phyloP scores from a whole-genome alignment of 2,329 filamentous ascomycete species.

The Ceratocystiopsis sp. region DNA sequence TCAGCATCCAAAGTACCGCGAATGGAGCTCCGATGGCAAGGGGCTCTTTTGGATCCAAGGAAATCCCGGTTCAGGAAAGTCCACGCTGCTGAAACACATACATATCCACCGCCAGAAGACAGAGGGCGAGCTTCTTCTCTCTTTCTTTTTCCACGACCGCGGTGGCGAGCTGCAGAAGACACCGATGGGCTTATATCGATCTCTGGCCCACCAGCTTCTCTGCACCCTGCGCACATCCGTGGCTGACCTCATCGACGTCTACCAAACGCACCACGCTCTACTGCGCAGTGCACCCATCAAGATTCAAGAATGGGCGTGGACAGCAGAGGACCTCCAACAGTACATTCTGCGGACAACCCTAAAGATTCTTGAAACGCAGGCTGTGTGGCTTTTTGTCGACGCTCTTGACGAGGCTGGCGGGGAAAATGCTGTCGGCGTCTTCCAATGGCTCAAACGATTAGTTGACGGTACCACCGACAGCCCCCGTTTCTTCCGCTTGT shows the following conservation, averaged over 20 bases:
- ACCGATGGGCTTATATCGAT: conserved; percentile 17
- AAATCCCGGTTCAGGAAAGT: conserved; percentile 16
- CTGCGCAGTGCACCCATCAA: too few species aligned
- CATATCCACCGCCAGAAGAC: conserved; percentile 7
- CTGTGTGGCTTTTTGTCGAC: background rate
- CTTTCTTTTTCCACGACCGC: conserved; percentile 21
- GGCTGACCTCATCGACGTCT: conserved; percentile 3
- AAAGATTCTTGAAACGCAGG: background rate
- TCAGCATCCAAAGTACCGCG: conserved; percentile 9
- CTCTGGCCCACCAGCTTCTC: conserved; percentile 18
- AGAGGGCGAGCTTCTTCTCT: conserved; percentile 8
- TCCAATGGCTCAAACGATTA: background rate
- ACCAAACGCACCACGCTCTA: too few species aligned
- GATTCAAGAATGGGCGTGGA: background rate
- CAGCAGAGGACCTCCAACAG: background rate
- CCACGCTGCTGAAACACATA: conserved; percentile 16
- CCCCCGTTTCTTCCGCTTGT: background rate
- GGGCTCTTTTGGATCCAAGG: conserved; percentile 22
- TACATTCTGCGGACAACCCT: background rate
- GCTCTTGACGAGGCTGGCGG: background rate
- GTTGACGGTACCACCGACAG: background rate
- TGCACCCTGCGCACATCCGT: conserved; percentile 9
- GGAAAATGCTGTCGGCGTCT: background rate
- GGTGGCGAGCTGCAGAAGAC: conserved; percentile 17
- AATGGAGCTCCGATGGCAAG: background rate